Percentiles rank a stretch among this genome's conserved stretches.
Evolutionary conservation across 2,329 filamentous ascomycete genomes (phyloP).

Genomic region (Penicillium nordicum): DNA sequence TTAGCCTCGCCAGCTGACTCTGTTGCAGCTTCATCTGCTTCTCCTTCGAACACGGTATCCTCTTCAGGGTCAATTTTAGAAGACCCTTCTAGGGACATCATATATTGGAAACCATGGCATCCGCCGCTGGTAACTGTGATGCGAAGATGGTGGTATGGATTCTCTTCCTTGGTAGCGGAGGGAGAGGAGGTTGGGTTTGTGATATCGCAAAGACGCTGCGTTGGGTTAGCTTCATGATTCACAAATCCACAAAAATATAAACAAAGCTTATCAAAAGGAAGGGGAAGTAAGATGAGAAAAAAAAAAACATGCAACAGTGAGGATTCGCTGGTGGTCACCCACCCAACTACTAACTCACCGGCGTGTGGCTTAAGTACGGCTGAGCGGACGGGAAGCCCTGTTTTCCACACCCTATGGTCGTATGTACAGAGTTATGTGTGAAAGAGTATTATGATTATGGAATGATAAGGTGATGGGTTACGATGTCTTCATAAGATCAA

Average conservation of each 20-base stretch:
- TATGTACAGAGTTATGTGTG: constrained; percentile 27
- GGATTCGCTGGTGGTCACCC: constrained; percentile 48
- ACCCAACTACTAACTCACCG: constrained; percentile 47
- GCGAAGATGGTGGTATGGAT: too few relatives aligned
- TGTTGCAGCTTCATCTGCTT: constrained; percentile 33
- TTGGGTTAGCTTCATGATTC: too few relatives aligned
- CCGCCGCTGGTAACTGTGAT: too few relatives aligned
- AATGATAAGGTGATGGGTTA: too few relatives aligned
- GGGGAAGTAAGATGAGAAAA: constrained; percentile 17
- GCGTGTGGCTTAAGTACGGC: constrained; percentile 47
- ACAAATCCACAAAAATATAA: constrained; percentile 35
- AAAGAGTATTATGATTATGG: too few relatives aligned
- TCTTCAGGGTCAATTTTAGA: constrained; percentile 69
- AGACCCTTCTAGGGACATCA: too few relatives aligned
- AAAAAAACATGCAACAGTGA: too few relatives aligned
- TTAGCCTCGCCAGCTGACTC: constrained; percentile 59
- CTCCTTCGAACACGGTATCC: constrained; percentile 80
- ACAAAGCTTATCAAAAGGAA: background rate
- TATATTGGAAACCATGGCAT: too few relatives aligned
- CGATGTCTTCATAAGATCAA: too few relatives aligned
- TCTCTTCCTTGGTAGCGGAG: too few relatives aligned
- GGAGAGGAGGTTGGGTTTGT: too few relatives aligned
- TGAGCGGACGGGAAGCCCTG: constrained; percentile 48
- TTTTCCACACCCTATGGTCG: constrained; percentile 47
- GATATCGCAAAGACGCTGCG: too few relatives aligned